Evolutionary conservation across 116 monocot species (phyloP).

Genomic region (Papilionanthe hybrid): DNA sequence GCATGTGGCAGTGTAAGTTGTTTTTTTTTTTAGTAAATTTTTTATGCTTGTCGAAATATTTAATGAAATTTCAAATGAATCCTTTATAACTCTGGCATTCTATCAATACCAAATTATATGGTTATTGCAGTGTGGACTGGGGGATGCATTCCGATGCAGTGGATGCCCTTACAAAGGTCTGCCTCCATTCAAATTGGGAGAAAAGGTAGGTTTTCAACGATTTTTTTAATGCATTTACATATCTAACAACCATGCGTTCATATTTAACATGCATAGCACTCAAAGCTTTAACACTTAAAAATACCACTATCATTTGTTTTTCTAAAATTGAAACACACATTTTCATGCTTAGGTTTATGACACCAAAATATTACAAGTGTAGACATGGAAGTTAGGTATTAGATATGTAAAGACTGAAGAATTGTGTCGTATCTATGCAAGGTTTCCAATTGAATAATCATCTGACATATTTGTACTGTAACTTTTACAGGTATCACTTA

Average conservation of each 20-base stretch:
- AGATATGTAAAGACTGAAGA: too few relatives aligned
- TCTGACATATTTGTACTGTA: not conserved
- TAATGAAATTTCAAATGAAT: not conserved
- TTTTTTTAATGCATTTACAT: too few relatives aligned
- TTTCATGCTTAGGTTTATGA: too few relatives aligned
- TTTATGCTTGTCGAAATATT: not conserved
- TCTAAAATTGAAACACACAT: too few relatives aligned
- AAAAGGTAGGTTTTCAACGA: constrained; percentile 50
- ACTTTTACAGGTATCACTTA: constrained; percentile 37
- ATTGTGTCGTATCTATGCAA: too few relatives aligned
- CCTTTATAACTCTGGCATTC: not conserved
- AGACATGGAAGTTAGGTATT: too few relatives aligned
- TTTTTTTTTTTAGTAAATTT: not conserved
- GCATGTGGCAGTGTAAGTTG: constrained; percentile 82
- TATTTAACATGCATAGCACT: too few relatives aligned
- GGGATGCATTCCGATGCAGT: constrained; percentile 89
- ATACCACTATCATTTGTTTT: too few relatives aligned
- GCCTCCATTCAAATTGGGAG: constrained; percentile 73
- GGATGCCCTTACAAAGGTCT: constrained; percentile 86
- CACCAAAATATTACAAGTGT: too few relatives aligned
- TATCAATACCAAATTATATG: not conserved
- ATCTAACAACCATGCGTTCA: too few relatives aligned
- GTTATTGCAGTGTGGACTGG: constrained; percentile 75
- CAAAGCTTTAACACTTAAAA: too few relatives aligned
- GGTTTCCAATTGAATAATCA: not conserved